phyloP scores from a whole-genome alignment of 139 green algal species.

The Volvox africanus region DNA sequence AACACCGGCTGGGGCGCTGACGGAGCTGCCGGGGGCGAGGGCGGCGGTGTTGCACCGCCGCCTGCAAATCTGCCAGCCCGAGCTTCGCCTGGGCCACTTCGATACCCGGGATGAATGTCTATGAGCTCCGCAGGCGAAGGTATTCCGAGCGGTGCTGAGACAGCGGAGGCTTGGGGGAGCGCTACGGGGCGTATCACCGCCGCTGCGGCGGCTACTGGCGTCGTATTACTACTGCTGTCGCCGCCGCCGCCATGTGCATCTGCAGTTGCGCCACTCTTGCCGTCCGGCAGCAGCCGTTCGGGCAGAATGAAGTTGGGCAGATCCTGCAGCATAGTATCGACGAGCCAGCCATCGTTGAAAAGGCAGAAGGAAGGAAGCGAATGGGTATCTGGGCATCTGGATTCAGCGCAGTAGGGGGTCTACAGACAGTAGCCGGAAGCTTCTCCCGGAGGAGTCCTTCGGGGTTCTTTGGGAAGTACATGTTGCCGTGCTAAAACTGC shows the following conservation, averaged over 20 bases:
- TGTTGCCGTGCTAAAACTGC: too few relatives aligned
- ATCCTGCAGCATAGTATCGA: background rate
- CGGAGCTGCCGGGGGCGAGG: background rate
- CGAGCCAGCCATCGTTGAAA: background rate
- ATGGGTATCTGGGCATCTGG: background rate
- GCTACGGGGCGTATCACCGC: background rate
- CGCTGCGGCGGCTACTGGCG: background rate
- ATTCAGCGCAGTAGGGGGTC: background rate
- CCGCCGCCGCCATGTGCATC: background rate
- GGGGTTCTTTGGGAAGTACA: too few relatives aligned
- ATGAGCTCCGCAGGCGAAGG: background rate
- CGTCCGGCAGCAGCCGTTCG: background rate
- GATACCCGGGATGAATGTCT: too few relatives aligned
- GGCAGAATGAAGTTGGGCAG: constrained; percentile 26
- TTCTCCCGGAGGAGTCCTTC: too few relatives aligned
- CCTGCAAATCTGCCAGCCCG: background rate
- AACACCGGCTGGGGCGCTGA: too few relatives aligned
- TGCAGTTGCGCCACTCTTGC: background rate
- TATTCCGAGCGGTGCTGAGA: background rate
- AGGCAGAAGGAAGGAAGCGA: background rate
- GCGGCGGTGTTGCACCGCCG: background rate
- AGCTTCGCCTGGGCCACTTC: background rate
- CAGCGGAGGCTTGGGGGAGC: background rate
- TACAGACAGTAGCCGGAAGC: background rate
- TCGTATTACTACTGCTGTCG: background rate